Conservation (phyloP, 2,329 filamentous ascomycete genomes). For the Sphaerulina musiva region DNA sequence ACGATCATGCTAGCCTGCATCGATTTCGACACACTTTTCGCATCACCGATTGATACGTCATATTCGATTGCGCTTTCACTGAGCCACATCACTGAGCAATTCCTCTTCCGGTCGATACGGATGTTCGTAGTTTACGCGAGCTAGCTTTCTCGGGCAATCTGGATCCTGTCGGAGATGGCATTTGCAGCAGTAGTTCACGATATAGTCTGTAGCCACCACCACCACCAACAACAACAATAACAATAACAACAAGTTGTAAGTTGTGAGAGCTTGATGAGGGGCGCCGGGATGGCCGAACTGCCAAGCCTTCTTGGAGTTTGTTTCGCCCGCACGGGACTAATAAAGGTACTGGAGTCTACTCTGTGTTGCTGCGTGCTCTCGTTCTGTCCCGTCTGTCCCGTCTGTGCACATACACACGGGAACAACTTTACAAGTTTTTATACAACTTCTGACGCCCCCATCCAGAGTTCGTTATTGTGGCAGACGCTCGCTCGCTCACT, state of each 20-base stretch:
- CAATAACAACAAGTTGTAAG: neutral
- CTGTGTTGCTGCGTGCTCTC: no score
- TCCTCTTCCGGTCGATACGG: neutral
- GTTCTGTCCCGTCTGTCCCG: no score
- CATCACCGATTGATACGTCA: conserved; percentile 12
- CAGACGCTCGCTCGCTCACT: no score
- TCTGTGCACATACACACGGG: no score
- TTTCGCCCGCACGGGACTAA: neutral
- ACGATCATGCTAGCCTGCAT: conserved; percentile 7
- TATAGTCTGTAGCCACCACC: no score
- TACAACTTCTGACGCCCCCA: neutral
- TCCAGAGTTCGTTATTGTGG: neutral
- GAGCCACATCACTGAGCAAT: neutral
- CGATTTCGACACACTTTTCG: neutral
- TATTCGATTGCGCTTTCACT: conserved; percentile 2
- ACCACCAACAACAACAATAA: neutral
- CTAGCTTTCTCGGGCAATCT: neutral
- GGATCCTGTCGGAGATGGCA: neutral
- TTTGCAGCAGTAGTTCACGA: neutral
- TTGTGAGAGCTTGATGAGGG: neutral
- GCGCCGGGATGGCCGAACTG: neutral
- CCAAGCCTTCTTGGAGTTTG: neutral
- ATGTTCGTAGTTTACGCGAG: neutral
- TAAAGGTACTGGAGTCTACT: no score
- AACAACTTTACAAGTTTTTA: neutral